These are phyloP conservation scores for Coleophoma cylindrospora DNA, from an alignment of 2,329 filamentous ascomycete species.

Conservation along the genomic window DNA sequence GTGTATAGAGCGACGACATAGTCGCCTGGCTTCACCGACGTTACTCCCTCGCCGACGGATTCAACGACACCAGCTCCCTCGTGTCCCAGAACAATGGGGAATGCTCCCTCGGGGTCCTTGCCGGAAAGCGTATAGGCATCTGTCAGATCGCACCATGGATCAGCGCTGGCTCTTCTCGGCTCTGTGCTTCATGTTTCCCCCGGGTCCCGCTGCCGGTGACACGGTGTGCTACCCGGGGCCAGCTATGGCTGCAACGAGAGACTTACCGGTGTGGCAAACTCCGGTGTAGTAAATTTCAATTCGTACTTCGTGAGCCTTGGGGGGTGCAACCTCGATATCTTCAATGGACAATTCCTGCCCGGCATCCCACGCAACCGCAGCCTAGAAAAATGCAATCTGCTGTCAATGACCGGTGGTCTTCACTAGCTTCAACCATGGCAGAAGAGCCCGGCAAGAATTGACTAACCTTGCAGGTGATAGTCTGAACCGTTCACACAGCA, in stretches of 20 bases:
- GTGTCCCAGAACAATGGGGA: constrained; percentile 84
- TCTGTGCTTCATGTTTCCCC: too few species aligned
- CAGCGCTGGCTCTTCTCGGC: too few species aligned
- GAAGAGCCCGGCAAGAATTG: background rate
- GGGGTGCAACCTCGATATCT: constrained; percentile 86
- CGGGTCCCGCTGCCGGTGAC: too few species aligned
- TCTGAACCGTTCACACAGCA: constrained; percentile 10
- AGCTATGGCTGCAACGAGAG: background rate
- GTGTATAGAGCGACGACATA: constrained; percentile 90
- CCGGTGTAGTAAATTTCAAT: constrained; percentile 97
- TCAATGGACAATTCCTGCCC: constrained; percentile 86
- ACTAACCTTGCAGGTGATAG: constrained; percentile 29
- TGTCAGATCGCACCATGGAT: constrained; percentile 21
- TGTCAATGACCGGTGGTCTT: background rate
- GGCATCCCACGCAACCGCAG: constrained; percentile 95
- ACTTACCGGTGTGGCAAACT: constrained; percentile 91
- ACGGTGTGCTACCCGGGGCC: too few species aligned
- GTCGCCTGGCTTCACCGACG: constrained; percentile 89
- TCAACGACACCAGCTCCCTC: constrained; percentile 90
- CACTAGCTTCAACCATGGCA: background rate
- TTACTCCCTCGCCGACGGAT: constrained; percentile 91
- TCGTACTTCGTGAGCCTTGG: constrained; percentile 88
- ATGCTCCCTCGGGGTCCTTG: constrained; percentile 94
- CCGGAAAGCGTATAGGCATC: constrained; percentile 94
- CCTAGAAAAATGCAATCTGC: constrained; percentile 39